Base-by-base conservation (phyloP, 805 yeast genomes). In the Maudiozyma turicensis region DNA sequence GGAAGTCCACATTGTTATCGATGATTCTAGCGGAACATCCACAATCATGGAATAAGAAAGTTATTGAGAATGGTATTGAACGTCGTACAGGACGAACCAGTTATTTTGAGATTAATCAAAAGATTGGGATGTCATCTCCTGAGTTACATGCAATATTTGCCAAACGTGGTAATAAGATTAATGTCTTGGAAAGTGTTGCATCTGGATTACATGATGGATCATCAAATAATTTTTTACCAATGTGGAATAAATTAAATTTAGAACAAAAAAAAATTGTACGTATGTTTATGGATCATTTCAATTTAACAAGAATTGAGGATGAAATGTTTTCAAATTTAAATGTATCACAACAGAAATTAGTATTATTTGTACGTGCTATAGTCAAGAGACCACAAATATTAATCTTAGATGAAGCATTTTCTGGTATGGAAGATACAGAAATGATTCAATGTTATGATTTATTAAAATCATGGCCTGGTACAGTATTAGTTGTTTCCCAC, bases 11-110 rank as follows among this genome's bases (percentile, higher is more conserved):
- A 0, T 67, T 91, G 28, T 66, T 93, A 13, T 80, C 97, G 2
- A 64, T 93, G 43, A 72, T 91, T 31, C 89, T 96, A 0, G 89
- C 95, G 4, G 99, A 91, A 58, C 99, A 91, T 63, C 99, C 99
- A 1, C 96, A 91, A 66, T 82, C 96, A 1, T 91, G 98, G 98
- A 82, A 80, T 55, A 74, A 79, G 5, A 78, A 75, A 26, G 74
- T 93, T 26, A 70, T 88, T 43, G 74, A 84, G 55, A 88, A 89
- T 0, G 73, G 74, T 33, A 40, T 43, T 8, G 76, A 81, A 8
- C 75, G 97, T 40, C 75, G 74, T 51, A 81, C 90, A 0, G 99
- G 98, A 1, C 72, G 69, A 39, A 78, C 82, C 13, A 81, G 80
- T 51, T 90, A 84, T 61, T 88, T 87, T 59, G 85, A 82, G 45